These are phyloP conservation scores for Stygiomarasmius scandens DNA, from an alignment of 1,284 basidiomycete species.

Conservation along the genomic window DNA sequence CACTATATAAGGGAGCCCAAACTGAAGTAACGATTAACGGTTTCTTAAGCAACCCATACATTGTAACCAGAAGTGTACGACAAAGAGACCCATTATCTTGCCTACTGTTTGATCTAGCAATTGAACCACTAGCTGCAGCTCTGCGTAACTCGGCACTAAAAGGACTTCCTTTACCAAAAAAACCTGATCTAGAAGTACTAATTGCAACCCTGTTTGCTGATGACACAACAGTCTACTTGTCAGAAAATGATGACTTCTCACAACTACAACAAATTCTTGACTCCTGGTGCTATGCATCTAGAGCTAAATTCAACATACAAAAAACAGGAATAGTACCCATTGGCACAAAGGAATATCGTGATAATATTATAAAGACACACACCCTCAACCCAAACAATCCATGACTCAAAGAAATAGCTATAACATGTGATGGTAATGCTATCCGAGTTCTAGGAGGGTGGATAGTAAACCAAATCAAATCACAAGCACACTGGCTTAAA, in stretches of 20 bases:
- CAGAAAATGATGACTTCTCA: conserved; percentile 4
- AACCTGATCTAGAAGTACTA: conserved; percentile 19
- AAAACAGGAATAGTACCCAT: conserved; percentile 26
- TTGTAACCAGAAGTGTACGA: conserved; percentile 35
- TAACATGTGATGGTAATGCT: conserved; percentile 17
- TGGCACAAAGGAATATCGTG: conserved; percentile 14
- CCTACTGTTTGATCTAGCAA: conserved; percentile 26
- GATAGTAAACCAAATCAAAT: conserved; percentile 17
- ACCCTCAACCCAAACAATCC: too few relatives aligned
- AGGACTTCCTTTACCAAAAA: conserved; percentile 31
- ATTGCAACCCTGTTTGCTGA: conserved; percentile 20
- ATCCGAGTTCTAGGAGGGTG: conserved; percentile 21
- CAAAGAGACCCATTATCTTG: conserved; percentile 44
- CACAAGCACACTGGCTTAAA: too few relatives aligned
- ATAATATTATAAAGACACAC: background rate
- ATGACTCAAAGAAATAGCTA: too few relatives aligned
- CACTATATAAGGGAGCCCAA: conserved; percentile 22
- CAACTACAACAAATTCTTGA: conserved; percentile 17
- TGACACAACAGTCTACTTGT: conserved; percentile 15
- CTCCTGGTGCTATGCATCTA: conserved; percentile 21
- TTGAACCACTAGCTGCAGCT: conserved; percentile 1
- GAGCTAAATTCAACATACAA: conserved; percentile 23
- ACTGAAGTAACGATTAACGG: conserved; percentile 28
- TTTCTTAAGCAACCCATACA: conserved; percentile 22
- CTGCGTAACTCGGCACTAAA: conserved; percentile 30